Percentiles rank a stretch among this genome's conserved stretches.
These are phyloP conservation scores for Bipolaris cookei DNA, from an alignment of 2,329 filamentous ascomycete species.

Conservation along the genomic window DNA sequence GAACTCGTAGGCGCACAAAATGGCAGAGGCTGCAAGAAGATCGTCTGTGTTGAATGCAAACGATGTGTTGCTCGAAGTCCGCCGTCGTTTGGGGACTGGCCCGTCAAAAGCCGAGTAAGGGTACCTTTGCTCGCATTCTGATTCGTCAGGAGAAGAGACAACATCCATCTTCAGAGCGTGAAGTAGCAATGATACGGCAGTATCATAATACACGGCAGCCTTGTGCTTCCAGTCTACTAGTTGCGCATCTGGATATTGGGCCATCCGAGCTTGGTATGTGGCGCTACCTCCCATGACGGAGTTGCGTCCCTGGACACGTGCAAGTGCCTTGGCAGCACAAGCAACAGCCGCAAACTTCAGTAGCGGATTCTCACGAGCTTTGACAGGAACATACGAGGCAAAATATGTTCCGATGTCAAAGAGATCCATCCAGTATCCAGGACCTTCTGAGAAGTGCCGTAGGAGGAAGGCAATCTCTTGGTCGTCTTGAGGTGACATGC, in stretches of 20 bases:
- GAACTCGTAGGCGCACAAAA: constrained; percentile 71
- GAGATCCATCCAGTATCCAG: constrained; percentile 66
- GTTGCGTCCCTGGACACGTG: constrained; percentile 60
- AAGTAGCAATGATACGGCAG: constrained; percentile 59
- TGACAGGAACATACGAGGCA: constrained; percentile 64
- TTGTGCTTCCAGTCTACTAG: constrained; percentile 66
- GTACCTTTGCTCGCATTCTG: constrained; percentile 32
- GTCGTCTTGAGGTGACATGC: constrained; percentile 48
- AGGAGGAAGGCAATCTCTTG: constrained; percentile 66
- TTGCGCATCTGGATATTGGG: constrained; percentile 57
- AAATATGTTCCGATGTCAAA: constrained; percentile 66
- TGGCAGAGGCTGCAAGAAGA: constrained; percentile 68
- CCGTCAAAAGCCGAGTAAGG: constrained; percentile 17
- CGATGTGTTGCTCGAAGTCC: constrained; percentile 50
- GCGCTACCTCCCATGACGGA: constrained; percentile 58
- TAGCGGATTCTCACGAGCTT: constrained; percentile 59
- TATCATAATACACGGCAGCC: constrained; percentile 66
- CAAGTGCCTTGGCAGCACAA: constrained; percentile 67
- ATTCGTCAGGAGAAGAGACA: constrained; percentile 38
- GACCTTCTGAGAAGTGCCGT: constrained; percentile 65
- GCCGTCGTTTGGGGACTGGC: constrained; percentile 49
- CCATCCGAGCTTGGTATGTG: constrained; percentile 58
- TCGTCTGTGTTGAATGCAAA: constrained; percentile 61
- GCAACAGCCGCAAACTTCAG: constrained; percentile 64
- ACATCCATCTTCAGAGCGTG: constrained; percentile 46